Percentiles rank a stretch among this genome's conserved stretches.
phyloP scores from a whole-genome alignment of 345 rosid species.

The Sapria himalayana region DNA sequence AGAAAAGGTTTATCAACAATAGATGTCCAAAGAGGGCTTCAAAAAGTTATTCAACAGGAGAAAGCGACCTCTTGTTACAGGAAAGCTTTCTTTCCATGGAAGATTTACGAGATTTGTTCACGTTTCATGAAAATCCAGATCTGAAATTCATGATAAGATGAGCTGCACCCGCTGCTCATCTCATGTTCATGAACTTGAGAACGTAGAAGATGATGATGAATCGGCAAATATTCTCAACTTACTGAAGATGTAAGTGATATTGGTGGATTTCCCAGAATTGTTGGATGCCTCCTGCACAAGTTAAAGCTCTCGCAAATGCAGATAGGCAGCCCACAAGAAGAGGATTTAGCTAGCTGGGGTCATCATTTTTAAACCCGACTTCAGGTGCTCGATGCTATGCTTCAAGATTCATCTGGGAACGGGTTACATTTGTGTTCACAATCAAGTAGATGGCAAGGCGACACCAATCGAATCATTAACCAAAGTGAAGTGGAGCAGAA shows the following conservation, averaged over 20 bases:
- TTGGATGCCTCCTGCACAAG: conserved; percentile 46
- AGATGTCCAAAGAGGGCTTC: conserved; percentile 99
- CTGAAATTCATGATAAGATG: conserved; percentile 84
- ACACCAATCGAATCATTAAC: conserved; percentile 42
- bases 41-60: conserved; percentile 72
- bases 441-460: conserved; percentile 89
- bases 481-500: too few relatives aligned
- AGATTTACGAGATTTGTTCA: conserved; percentile 74
- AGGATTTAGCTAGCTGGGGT: conserved; percentile 80
- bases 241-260: conserved; percentile 27
- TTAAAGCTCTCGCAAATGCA: conserved; percentile 71
- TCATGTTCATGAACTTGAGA: conserved; percentile 13
- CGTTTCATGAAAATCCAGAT: conserved; percentile 59
- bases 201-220: conserved; percentile 13
- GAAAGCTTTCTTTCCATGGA: conserved; percentile 66
- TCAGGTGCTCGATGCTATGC: conserved; percentile 65
- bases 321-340: conserved; percentile 83
- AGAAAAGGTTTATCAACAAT: conserved; percentile 99
- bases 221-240: conserved; percentile 9
- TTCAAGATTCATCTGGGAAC: conserved; percentile 91
- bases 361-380: conserved; percentile 53
- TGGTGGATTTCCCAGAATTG: conserved; percentile 67
- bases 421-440: conserved; percentile 77
- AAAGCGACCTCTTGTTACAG: conserved; percentile 28
- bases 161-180: conserved; percentile 45